A percentile compares a stretch with the other conserved stretches of the same genome.
These are phyloP conservation scores for Pichia californica DNA, from an alignment of 805 yeast genomes.

Conservation along the genomic window DNA sequence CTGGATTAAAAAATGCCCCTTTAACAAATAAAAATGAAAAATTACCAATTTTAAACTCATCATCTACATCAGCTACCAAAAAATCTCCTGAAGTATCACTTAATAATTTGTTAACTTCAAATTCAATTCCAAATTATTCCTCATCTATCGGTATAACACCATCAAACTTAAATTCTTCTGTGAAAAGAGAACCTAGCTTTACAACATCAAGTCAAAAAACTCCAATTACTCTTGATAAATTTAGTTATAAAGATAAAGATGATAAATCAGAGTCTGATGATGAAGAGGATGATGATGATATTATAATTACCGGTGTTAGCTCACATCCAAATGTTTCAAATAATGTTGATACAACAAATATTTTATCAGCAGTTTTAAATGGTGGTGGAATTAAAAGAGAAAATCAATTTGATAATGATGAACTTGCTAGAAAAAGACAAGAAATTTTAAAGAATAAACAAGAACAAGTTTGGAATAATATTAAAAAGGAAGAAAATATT, in stretches of 20 bases:
- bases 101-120: too few relatives aligned
- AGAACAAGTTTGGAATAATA: not conserved
- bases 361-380: too few relatives aligned
- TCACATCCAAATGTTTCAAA: not conserved
- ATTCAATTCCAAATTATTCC: not conserved
- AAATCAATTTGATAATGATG: not conserved
- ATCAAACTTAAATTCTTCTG: too few relatives aligned
- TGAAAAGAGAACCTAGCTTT: not conserved
- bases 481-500: not conserved
- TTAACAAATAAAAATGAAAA: too few relatives aligned
- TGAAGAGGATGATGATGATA: slow-evolving; percentile 9
- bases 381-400: not conserved
- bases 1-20: not conserved
- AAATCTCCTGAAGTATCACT: too few relatives aligned
- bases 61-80: too few relatives aligned
- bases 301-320: slow-evolving; percentile 5
- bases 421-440: slow-evolving; percentile 2
- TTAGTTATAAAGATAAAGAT: slow-evolving; percentile 6
- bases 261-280: slow-evolving; percentile 1
- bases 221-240: not conserved
- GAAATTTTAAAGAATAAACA: slow-evolving; percentile 9
- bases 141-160: too few relatives aligned
- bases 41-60: too few relatives aligned
- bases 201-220: not conserved
- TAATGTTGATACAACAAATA: too few relatives aligned